Base-by-base conservation (phyloP, 352 stramenopile species). In the Globisporangium barbulae region DNA sequence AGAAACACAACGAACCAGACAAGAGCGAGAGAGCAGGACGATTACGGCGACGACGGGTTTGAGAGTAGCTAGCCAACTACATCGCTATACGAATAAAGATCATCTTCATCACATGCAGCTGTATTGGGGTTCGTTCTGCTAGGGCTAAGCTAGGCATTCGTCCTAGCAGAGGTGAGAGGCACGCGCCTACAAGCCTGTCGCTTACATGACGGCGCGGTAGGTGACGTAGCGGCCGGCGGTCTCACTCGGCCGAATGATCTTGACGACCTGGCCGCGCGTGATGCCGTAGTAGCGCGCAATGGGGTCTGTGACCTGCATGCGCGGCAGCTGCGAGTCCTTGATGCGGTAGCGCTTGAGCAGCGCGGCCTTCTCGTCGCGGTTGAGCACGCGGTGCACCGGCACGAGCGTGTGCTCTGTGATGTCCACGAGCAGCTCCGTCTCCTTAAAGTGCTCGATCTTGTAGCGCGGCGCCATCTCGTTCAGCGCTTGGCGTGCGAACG, bases 361-460 rank as follows among this genome's bases (percentile, higher is more conserved):
- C 69, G 98, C 96, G 37, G 89, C 81, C 78, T 99, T 99, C 80
- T 99, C 95, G 60, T 98, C 94, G 47, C 85, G 79, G n/a, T 72
- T 92, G 1, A 99, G 85, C 57, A 99, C 96, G 75, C 97, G 90
- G 88, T 99, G 98, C 68, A 99, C 94, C 8, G 98, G 98, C 65
- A 99, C 97, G 44, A 99, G 85, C 69, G 97, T 98, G 86, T 99
- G 98, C 71, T 99, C 94, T 41, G 98, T 99, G 74, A 99, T 99
- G 78, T 99, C 98, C 39, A 99, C 96, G 61, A 99, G 90, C 50
- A 99, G 78, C 72, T 99, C 98, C 21, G 94, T 94, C 80, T 99
- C 98, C 70, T 98, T 98, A 64, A 99, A 99, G 81, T 99, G 94
- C 73, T 99, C 97, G 65, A 96, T 93, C 68, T 96, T 92, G 85